Base-by-base conservation (phyloP, 345 rosid species). In the Kernera saxatilis region DNA sequence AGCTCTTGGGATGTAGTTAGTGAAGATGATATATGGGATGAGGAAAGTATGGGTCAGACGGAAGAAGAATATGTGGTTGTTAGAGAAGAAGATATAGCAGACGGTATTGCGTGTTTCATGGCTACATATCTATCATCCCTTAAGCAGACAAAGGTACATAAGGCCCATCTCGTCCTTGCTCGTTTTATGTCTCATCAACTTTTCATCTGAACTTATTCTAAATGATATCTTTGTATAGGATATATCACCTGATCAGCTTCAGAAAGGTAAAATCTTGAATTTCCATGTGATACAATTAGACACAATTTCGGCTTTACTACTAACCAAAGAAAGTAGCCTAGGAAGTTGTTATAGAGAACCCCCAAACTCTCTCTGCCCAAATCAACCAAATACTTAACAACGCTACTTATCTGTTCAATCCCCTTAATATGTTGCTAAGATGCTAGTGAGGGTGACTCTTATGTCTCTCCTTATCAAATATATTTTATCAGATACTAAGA, bases 11-110 rank as follows among this genome's bases (percentile, higher is more conserved):
- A 87, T 46, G 51, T 94, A 78, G 85, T 94, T 72, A 81, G 78
- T 73, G 78, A 82, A 63, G 84, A 82, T 75, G 98, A 94, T 86
- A 68, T 90, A 48, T 91, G 92, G 98, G 87, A 73, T 66, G 82
- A 73, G 22, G 84, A 80, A 77, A 64, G 26, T 64, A 10, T 43
- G 67, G 85, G 79, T 70, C 78, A 77, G 55, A 84, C 82, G 14
- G 78, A 76, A 51, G 97, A 89, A 49, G 99, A 86, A 67, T 94
- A 88, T 78, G 93, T 92, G 12, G 77, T 92, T 51, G 99, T 94
- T 74, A 87, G 85, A 71, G 85, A 92, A 83, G 99, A 94, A 81
- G 99, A 94, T 82, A 89, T 94, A 78, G 88, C 89, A 27, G 99
- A 94, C 2, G 96, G 97, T 60, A 82, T 94, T 15, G 97, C 99